phyloP scores from a whole-genome alignment of 148 eudicot genomes.

The Fagopyrum esculentum region DNA sequence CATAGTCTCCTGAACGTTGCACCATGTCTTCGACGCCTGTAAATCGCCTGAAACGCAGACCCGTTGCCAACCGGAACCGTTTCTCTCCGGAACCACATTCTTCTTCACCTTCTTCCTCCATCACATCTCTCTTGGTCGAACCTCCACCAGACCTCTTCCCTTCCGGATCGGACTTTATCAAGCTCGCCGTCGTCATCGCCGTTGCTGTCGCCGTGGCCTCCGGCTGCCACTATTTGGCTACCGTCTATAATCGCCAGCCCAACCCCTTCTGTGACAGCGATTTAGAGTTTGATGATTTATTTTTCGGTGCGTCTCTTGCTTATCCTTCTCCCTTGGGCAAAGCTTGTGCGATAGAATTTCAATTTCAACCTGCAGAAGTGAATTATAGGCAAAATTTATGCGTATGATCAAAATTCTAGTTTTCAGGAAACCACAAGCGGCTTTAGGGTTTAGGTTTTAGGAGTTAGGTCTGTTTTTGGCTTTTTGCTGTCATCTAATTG shows the following conservation, averaged over 20 bases:
- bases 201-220: slow-evolving; percentile 51
- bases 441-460: neutral
- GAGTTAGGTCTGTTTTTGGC: neutral
- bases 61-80: neutral
- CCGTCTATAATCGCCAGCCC: slow-evolving; percentile 23
- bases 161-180: slow-evolving; percentile 44
- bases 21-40: slow-evolving; percentile 5
- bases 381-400: neutral
- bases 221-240: slow-evolving; percentile 27
- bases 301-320: slow-evolving; percentile 31
- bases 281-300: slow-evolving; percentile 27
- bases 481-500: neutral
- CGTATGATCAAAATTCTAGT: neutral
- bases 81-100: neutral
- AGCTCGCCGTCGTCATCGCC: slow-evolving; percentile 44
- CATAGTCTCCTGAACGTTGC: too few species aligned
- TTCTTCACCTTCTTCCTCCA: slow-evolving; percentile 23
- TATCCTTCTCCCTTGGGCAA: slow-evolving; percentile 4
- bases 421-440: neutral
- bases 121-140: slow-evolving; percentile 24
- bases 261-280: slow-evolving; percentile 57
- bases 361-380: neutral
- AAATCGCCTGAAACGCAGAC: slow-evolving; percentile 2
- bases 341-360: neutral
- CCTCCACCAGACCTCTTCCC: slow-evolving; percentile 56